Base-by-base conservation (phyloP, 2,329 filamentous ascomycete species). In the Alternaria consortialis region DNA sequence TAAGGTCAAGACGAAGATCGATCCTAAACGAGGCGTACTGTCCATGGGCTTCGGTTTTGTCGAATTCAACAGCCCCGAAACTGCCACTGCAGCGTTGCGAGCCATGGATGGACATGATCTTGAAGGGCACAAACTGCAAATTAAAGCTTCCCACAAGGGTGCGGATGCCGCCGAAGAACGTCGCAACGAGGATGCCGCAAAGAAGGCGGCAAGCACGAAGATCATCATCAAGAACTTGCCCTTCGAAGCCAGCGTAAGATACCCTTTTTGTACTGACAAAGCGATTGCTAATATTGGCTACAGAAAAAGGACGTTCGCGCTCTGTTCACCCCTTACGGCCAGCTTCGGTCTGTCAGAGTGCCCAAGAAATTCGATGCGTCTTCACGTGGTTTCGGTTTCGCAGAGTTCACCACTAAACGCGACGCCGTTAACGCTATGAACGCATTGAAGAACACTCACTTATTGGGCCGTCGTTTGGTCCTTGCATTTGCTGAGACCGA, bases 181-280 rank as follows among this genome's bases (percentile, higher is more conserved):
- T 67, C 88, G 91, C 66, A 90, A 90, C 68, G 90, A 94, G 68
- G 93, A 98, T 74, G 88, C 87, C 66, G 89, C 90, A 52, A 96
- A 93, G 84, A 96, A 94, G 80, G 82, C 87, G 52, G 89, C 91
- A 25, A 87, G 88, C 68, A 97, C 94, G 48, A 98, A 98, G 85
- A 91, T 99, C 75, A 90, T 98, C 80, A 91, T 99, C 83, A 99
- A 98, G 85, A 99, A 99, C 83, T 83, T 99, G 80, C 94, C 95
- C 20, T 99, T 99, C 83, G 93, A 98, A 82, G 91, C 92, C 58
- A 74, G 71, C 59, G 74, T 75, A 69, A 66, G 73, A 66, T 15
- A 51, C 46, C 43, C 58, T 60, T 51, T 48, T 63, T 25, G 54
- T 40, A 20, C 47, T 54, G 27, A 37, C 39, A 34, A 40, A 56